These are phyloP conservation scores for Aspergillus uvarum DNA, from an alignment of 2,329 filamentous ascomycete species.

Conservation along the genomic window DNA sequence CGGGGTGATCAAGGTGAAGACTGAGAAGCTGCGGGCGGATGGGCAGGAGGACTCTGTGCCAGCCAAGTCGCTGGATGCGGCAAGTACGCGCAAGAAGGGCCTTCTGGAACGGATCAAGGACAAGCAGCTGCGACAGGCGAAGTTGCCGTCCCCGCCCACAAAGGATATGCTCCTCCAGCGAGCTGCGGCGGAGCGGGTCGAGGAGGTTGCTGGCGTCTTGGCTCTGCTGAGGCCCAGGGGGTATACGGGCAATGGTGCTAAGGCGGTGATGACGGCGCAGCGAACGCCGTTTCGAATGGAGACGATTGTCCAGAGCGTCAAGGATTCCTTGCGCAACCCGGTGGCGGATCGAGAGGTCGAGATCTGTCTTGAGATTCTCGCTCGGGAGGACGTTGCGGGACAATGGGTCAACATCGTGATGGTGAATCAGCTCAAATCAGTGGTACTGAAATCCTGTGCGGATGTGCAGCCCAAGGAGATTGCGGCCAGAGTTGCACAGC, in stretches of 20 bases:
- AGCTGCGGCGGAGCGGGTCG: slow-evolving; percentile 65
- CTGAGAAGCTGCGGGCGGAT: slow-evolving; percentile 30
- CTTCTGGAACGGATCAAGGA: slow-evolving; percentile 73
- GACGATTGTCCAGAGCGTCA: slow-evolving; percentile 62
- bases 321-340: slow-evolving; percentile 61
- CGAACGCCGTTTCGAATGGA: slow-evolving; percentile 67
- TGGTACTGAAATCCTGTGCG: slow-evolving; percentile 47
- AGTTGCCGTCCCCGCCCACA: slow-evolving; percentile 45
- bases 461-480: slow-evolving; percentile 40
- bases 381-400: slow-evolving; percentile 47
- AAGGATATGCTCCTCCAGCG: slow-evolving; percentile 60
- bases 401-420: slow-evolving; percentile 52
- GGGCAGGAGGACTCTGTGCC: slow-evolving; percentile 17
- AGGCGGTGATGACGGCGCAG: slow-evolving; percentile 38
- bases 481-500: slow-evolving; percentile 29
- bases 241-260: slow-evolving; percentile 33
- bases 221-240: slow-evolving; percentile 56
- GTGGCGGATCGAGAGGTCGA: slow-evolving; percentile 51
- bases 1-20: slow-evolving; percentile 39
- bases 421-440: slow-evolving; percentile 46
- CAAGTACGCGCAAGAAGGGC: slow-evolving; percentile 52
- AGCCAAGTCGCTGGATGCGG: slow-evolving; percentile 29
- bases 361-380: slow-evolving; percentile 49
- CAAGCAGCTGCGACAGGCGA: slow-evolving; percentile 60
- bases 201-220: slow-evolving; percentile 68